phyloP scores from a whole-genome alignment of 495 filamentous ascomycete genomes.

The Tuber indicum region DNA sequence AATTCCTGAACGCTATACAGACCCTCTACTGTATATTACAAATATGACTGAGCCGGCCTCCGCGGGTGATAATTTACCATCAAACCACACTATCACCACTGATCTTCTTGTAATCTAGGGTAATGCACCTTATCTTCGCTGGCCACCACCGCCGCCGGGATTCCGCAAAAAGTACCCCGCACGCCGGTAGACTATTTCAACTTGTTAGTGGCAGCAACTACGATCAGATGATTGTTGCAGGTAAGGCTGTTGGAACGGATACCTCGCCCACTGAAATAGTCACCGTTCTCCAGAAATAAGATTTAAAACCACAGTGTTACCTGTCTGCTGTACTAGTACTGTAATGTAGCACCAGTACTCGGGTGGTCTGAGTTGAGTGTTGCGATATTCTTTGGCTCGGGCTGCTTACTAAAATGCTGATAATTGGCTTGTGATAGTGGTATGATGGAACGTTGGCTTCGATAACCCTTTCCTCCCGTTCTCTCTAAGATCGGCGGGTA shows the following conservation, averaged over 20 bases:
- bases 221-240: not conserved
- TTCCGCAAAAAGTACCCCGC: not conserved
- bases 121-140: not conserved
- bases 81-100: too few relatives aligned
- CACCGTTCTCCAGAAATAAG: not conserved
- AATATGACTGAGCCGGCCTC: too few relatives aligned
- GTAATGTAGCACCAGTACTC: too few relatives aligned
- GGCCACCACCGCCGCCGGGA: not conserved
- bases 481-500: not conserved
- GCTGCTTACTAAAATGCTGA: not conserved
- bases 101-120: not conserved
- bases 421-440: not conserved
- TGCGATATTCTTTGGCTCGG: not conserved
- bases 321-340: too few relatives aligned
- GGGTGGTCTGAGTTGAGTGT: not conserved
- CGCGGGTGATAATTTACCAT: too few relatives aligned
- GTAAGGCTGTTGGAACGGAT: not conserved
- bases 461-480: not conserved
- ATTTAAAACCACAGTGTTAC: too few relatives aligned
- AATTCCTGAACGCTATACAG: too few relatives aligned
- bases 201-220: not conserved
- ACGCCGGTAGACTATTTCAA: not conserved
- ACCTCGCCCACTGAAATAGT: not conserved
- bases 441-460: conserved; percentile 31
- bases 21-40: too few relatives aligned